Base-by-base conservation (phyloP, 2,329 filamentous ascomycete genomes). In the Metarhizium robertsii region DNA sequence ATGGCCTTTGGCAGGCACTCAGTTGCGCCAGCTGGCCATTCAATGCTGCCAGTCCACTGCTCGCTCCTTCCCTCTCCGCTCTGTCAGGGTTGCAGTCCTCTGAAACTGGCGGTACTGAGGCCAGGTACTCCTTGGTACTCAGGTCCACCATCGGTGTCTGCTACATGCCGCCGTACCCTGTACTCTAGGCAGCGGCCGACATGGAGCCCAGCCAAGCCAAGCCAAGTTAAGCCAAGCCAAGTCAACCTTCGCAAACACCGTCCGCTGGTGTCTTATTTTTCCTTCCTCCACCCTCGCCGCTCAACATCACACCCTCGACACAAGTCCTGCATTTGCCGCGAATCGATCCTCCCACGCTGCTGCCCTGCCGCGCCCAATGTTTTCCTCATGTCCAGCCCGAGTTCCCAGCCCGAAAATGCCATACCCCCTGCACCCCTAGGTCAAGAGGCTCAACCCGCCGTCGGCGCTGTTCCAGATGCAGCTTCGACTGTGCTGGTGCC, bases 351-450 rank as follows among this genome's bases (percentile, higher is more conserved):
- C 50, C 58, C 59, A 61, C 59, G 61, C 59, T 55, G 60, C 59
- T 59, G 61, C 61, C 54, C 61, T 63, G 61, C 61, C 61, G 61
- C 69, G 73, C 74, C 76, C 75, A 71, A 81, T 81, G 79, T 77
- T 72, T 70, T 71, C 73, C 78, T 76, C 79, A 82, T 82, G 79
- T 81, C 78, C 72, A 77, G 69, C 67, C 71, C 73, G 73, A 71
- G 71, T 68, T 68, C 67, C 68, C 69, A 72, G 67, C 69, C 70
- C 71, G 76, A 79, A 78, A 77, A 80, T 80, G 77, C 76, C 77
- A 75, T 78, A 78, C 66, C 65, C 67, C 68, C 74, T 68, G 71
- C 69, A 67, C 66, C 69, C 66, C 67, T 78, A 71, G 77, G 68
- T 68, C 66, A 42, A 45, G 54, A 53, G 50, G 6, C 51, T 45